Evolutionary conservation across 768 basidiomycete genomes (phyloP).

Genomic region (Lepiota subincarnata): DNA sequence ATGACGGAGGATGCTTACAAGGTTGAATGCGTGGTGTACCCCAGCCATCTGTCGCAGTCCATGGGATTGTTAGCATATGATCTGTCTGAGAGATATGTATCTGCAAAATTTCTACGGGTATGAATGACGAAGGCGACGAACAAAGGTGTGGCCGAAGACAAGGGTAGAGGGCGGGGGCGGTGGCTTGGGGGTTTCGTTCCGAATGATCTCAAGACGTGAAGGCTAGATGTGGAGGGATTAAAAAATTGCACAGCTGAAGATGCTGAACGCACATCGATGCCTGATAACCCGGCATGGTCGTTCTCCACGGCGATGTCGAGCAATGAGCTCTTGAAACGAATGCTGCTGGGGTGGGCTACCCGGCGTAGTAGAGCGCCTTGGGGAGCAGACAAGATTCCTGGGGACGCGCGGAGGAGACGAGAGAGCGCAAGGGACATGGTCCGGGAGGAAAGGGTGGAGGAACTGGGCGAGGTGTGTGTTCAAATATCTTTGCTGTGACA

Average conservation of each 20-base stretch:
- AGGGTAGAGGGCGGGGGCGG: slow-evolving; percentile 64
- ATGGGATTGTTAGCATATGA: slow-evolving; percentile 82
- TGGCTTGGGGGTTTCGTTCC: slow-evolving; percentile 49
- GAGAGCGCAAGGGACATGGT: slow-evolving; percentile 21
- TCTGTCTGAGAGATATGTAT: slow-evolving; percentile 50
- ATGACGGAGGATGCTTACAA: slow-evolving; percentile 46
- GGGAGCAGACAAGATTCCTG: slow-evolving; percentile 5
- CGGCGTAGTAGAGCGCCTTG: not conserved
- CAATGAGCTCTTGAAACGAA: slow-evolving; percentile 13
- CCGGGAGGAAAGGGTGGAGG: not conserved
- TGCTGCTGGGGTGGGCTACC: not conserved
- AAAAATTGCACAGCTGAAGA: not conserved
- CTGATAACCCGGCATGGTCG: slow-evolving; percentile 19
- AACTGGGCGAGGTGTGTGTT: not conserved
- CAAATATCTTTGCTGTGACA: slow-evolving; percentile 1
- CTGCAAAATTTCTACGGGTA: slow-evolving; percentile 9
- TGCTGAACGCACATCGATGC: slow-evolving; percentile 30
- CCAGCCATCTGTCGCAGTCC: slow-evolving; percentile 76
- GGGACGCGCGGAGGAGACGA: slow-evolving; percentile 14
- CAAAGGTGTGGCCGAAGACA: slow-evolving; percentile 84
- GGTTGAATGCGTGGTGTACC: slow-evolving; percentile 76
- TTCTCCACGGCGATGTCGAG: slow-evolving; percentile 5
- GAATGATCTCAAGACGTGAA: slow-evolving; percentile 44
- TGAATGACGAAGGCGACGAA: slow-evolving; percentile 30
- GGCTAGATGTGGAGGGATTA: slow-evolving; percentile 33